Evolutionary conservation across 2,329 filamentous ascomycete genomes (phyloP).

Genomic region (Penicillium sp.): DNA sequence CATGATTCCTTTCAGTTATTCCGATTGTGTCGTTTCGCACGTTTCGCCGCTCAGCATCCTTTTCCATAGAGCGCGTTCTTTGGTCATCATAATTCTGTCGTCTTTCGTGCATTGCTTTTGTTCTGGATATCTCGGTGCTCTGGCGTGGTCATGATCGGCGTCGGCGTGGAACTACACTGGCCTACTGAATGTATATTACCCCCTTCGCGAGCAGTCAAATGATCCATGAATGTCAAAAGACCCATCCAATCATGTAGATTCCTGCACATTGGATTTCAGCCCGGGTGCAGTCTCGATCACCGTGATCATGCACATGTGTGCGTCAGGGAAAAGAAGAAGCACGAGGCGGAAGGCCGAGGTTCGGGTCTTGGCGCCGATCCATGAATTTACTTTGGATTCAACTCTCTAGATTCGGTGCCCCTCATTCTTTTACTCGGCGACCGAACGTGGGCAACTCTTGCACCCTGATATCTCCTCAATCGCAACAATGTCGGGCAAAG

Average conservation of each 20-base stretch:
- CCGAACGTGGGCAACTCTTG: neutral
- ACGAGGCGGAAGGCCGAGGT: constrained; percentile 15
- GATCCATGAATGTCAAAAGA: neutral
- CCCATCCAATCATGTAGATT: neutral
- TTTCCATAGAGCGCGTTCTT: constrained; percentile 11
- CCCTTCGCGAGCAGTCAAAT: neutral
- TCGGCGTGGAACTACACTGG: constrained; percentile 9
- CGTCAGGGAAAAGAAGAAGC: neutral
- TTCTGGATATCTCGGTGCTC: constrained; percentile 1
- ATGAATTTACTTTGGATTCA: neutral
- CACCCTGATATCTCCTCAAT: neutral
- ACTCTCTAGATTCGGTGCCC: neutral
- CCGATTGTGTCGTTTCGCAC: neutral
- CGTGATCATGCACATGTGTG: neutral
- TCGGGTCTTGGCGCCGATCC: constrained; percentile 19
- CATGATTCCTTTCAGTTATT: constrained; percentile 10
- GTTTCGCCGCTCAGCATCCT: neutral
- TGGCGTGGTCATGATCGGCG: constrained; percentile 1
- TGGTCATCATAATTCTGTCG: neutral
- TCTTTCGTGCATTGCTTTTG: neutral
- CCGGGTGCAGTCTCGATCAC: neutral
- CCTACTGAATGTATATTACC: constrained; percentile 15
- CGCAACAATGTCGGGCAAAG: constrained; percentile 42
- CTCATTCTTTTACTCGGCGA: neutral
- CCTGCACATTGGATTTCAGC: neutral